Percentiles rank a stretch among this genome's conserved stretches.
Conservation (phyloP, 176 grass and related monocot genomes). For the Musa itinerans region DNA sequence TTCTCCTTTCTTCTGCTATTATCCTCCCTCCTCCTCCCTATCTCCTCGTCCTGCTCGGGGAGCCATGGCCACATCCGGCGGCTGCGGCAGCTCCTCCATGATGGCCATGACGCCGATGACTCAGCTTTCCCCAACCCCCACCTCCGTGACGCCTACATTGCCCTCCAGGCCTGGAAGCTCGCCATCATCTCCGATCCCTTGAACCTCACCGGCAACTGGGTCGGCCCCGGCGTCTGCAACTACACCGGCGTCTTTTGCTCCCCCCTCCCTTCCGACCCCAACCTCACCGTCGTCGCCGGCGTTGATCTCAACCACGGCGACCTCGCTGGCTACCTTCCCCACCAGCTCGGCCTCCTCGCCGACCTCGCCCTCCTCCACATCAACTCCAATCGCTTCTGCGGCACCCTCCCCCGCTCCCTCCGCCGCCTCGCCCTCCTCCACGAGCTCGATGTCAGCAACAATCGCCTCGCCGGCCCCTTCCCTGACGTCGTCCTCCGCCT, state of each 20-base stretch:
- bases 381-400: constrained; percentile 97
- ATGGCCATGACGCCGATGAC: background rate
- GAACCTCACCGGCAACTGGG: constrained; percentile 1
- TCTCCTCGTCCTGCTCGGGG: constrained; percentile 1
- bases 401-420: constrained; percentile 43
- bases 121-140: background rate
- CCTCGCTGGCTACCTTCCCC: constrained; percentile 45
- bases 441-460: constrained; percentile 95
- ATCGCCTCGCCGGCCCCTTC: constrained; percentile 75
- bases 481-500: constrained; percentile 34
- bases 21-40: background rate
- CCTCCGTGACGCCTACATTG: constrained; percentile 5
- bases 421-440: constrained; percentile 35
- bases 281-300: constrained; percentile 38
- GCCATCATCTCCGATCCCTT: constrained; percentile 5
- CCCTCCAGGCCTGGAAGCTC: constrained; percentile 4
- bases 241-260: constrained; percentile 4
- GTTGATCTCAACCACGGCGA: constrained; percentile 87
- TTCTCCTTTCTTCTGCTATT: background rate
- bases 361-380: constrained; percentile 71
- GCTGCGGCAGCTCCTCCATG: background rate
- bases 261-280: background rate
- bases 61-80: background rate
- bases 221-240: background rate
- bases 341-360: constrained; percentile 37